Conservation (phyloP, 768 basidiomycete species). For the Hericium alpestre region DNA sequence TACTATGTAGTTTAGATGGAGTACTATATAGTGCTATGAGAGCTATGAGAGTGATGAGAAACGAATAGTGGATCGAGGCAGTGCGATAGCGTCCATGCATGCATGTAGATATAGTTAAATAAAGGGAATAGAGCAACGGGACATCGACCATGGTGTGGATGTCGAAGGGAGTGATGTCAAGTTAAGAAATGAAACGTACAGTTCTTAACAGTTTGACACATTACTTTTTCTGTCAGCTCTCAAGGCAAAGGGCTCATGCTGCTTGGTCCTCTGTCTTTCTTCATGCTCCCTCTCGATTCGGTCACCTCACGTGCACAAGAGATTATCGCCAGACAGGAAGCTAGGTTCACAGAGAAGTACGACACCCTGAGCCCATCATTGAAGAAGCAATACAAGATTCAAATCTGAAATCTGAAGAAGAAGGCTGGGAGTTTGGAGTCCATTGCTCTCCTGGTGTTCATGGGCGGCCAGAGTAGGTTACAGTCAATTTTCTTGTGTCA, state of each 20-base stretch:
- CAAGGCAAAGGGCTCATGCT: background rate
- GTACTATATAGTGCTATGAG: no score
- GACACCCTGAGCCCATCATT: constrained; percentile 23
- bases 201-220: background rate
- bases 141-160: no score
- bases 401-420: constrained; percentile 23
- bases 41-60: no score
- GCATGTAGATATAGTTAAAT: no score
- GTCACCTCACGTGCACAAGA: constrained; percentile 14
- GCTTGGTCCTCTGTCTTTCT: background rate
- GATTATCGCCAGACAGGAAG: constrained; percentile 16
- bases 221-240: background rate
- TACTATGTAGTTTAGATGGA: no score
- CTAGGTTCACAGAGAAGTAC: constrained; percentile 15
- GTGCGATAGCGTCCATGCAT: no score
- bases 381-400: constrained; percentile 30
- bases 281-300: constrained; percentile 9
- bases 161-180: no score
- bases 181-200: no score
- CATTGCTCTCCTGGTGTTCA: constrained; percentile 20
- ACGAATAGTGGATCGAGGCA: no score
- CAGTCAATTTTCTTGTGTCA: background rate
- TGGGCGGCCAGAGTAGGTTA: constrained; percentile 17
- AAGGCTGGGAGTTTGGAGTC: constrained; percentile 22
- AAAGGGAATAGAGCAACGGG: no score